A percentile compares a stretch with the other conserved stretches of the same genome.
Conservation (phyloP, 345 rosid genomes). For the Dipteronia sinensis region DNA sequence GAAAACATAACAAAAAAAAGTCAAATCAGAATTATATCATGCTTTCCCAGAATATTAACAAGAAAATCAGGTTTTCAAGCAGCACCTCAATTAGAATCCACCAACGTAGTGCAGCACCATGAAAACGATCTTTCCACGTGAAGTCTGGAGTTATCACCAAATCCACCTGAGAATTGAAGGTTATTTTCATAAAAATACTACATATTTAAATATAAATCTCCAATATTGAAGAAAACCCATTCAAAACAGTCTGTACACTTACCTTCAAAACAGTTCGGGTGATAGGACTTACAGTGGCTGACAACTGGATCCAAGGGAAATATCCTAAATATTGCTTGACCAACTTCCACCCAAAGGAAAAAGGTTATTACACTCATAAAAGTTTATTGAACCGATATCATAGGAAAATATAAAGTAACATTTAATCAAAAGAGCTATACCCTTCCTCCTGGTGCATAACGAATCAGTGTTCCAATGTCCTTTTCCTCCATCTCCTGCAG, state of each 20-base stretch:
- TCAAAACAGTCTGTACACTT: conserved; percentile 12
- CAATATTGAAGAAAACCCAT: neutral
- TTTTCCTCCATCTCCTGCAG: conserved; percentile 93
- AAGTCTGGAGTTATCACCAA: conserved; percentile 82
- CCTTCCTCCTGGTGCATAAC: conserved; percentile 93
- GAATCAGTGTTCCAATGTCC: conserved; percentile 89
- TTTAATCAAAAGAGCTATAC: conserved; percentile 32
- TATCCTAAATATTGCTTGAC: conserved; percentile 86
- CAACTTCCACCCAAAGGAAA: conserved; percentile 50
- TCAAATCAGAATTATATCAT: neutral
- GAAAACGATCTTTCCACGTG: conserved; percentile 93
- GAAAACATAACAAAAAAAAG: neutral
- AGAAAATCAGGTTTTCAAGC: conserved; percentile 18
- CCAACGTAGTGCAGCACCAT: conserved; percentile 90
- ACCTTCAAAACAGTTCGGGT: conserved; percentile 99
- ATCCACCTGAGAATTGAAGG: conserved; percentile 63
- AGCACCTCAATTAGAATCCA: conserved; percentile 95
- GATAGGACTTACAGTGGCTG: conserved; percentile 93
- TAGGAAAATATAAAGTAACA: conserved; percentile 6
- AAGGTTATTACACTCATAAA: conserved; percentile 4
- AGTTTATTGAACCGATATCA: neutral
- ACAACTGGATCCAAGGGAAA: conserved; percentile 77
- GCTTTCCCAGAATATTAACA: conserved; percentile 2
- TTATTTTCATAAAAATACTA: conserved; percentile 4
- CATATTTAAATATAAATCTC: neutral